Percentiles rank a stretch among this genome's conserved stretches.
phyloP scores from a whole-genome alignment of 805 yeast species.

The Jamesozyma lodderae region DNA sequence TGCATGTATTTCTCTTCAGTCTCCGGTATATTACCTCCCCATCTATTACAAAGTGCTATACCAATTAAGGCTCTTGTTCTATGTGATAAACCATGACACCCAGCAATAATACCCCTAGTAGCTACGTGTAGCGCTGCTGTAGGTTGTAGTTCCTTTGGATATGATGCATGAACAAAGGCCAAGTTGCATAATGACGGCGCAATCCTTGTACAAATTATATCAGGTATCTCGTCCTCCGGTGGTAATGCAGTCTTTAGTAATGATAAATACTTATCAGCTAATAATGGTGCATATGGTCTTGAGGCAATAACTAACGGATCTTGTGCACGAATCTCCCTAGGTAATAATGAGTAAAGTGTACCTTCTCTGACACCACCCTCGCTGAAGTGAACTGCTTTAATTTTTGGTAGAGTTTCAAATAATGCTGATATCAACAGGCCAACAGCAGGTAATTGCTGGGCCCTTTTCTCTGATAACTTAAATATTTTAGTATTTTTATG shows the following conservation, averaged over 20 bases:
- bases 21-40: slow-evolving; percentile 73
- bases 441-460: slow-evolving; percentile 60
- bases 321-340: slow-evolving; percentile 47
- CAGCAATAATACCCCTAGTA: slow-evolving; percentile 65
- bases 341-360: slow-evolving; percentile 52
- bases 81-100: slow-evolving; percentile 68
- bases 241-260: slow-evolving; percentile 53
- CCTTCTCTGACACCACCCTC: slow-evolving; percentile 80
- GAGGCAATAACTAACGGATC: slow-evolving; percentile 68
- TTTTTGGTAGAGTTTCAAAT: slow-evolving; percentile 48
- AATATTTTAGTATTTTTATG: slow-evolving; percentile 39
- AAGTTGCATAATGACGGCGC: slow-evolving; percentile 66
- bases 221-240: slow-evolving; percentile 41
- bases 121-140: slow-evolving; percentile 66
- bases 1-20: slow-evolving; percentile 40
- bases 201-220: slow-evolving; percentile 47
- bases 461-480: slow-evolving; percentile 57
- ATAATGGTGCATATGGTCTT: slow-evolving; percentile 59
- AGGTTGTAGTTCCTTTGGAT: slow-evolving; percentile 69
- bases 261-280: slow-evolving; percentile 47
- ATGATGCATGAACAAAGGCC: slow-evolving; percentile 69
- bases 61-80: slow-evolving; percentile 64
- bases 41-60: slow-evolving; percentile 64
- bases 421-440: slow-evolving; percentile 55
- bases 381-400: slow-evolving; percentile 56